Evolutionary conservation across 208 protist species (phyloP).

Genomic region (Leishmania guyanensis): DNA sequence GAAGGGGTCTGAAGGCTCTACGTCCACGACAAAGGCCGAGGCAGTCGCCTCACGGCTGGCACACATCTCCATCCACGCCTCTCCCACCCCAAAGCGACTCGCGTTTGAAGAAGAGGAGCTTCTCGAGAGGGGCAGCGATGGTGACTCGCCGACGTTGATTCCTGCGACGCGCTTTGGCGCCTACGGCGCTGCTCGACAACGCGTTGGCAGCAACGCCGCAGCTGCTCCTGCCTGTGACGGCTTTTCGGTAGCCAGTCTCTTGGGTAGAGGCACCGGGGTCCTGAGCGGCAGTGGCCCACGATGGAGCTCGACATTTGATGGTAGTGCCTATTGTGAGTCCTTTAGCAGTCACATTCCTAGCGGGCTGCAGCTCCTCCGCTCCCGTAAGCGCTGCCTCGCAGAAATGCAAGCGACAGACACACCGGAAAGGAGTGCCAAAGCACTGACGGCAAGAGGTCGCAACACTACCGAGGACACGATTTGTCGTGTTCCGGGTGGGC

Average conservation of each 20-base stretch:
- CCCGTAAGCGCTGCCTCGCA: constrained; percentile 71
- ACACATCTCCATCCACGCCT: constrained; percentile 41
- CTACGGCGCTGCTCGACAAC: neutral
- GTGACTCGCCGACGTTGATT: neutral
- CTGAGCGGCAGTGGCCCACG: neutral
- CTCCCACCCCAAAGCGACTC: constrained; percentile 71
- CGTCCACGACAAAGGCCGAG: constrained; percentile 1
- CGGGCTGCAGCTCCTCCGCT: constrained; percentile 52
- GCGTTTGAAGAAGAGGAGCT: constrained; percentile 52
- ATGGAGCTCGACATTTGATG: neutral
- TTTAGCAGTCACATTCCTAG: neutral
- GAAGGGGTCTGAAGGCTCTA: neutral
- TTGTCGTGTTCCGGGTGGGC: neutral
- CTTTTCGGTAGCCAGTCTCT: neutral
- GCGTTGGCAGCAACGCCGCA: neutral
- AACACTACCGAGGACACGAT: neutral
- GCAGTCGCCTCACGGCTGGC: constrained; percentile 29
- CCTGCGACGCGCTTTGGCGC: neutral
- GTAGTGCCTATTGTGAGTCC: neutral
- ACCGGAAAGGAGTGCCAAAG: neutral
- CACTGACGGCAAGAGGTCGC: neutral
- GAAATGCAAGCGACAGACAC: constrained; percentile 51
- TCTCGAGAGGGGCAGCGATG: neutral
- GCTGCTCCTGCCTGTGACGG: neutral
- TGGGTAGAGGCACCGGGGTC: neutral